Evolutionary conservation across 805 yeast species (phyloP).

Genomic region (Nakazawaea holstii): DNA sequence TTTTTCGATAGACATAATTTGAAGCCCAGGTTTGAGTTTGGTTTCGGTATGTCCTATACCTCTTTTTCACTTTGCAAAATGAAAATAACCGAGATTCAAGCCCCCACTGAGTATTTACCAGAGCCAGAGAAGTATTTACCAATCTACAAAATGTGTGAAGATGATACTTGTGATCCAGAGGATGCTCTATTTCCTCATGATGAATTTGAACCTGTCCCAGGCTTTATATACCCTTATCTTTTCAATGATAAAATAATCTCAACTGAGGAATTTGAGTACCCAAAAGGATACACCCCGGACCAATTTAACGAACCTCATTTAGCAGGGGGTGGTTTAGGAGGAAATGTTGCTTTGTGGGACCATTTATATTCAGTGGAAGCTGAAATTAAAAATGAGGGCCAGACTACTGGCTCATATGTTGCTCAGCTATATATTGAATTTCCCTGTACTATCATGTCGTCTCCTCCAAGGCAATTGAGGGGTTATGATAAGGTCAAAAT

Average conservation of each 20-base stretch:
- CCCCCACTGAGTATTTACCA: constrained; percentile 41
- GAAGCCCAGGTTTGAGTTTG: constrained; percentile 36
- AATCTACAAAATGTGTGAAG: constrained; percentile 34
- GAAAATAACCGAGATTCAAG: constrained; percentile 33
- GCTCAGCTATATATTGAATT: constrained; percentile 50
- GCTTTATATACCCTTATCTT: constrained; percentile 52
- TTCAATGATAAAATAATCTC: constrained; percentile 29
- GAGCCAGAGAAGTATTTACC: constrained; percentile 42
- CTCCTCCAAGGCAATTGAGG: constrained; percentile 48
- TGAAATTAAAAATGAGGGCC: constrained; percentile 42
- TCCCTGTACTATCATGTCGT: constrained; percentile 39
- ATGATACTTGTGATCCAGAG: constrained; percentile 47
- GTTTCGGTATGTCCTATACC: constrained; percentile 39
- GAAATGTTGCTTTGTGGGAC: constrained; percentile 49
- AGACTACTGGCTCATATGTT: constrained; percentile 39
- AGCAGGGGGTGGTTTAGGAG: constrained; percentile 23
- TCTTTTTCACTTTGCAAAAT: constrained; percentile 30
- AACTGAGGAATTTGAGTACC: constrained; percentile 34
- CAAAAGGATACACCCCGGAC: constrained; percentile 31
- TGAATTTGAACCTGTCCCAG: constrained; percentile 47
- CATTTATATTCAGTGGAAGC: constrained; percentile 39
- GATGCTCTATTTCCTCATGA: constrained; percentile 50
- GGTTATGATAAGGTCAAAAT: constrained; percentile 53
- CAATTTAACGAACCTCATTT: constrained; percentile 31
- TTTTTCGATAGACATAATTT: constrained; percentile 33